A percentile compares a stretch with the other conserved stretches of the same genome.
Evolutionary conservation across 495 filamentous ascomycete species (phyloP).

Genomic region (Niebla homalea): DNA sequence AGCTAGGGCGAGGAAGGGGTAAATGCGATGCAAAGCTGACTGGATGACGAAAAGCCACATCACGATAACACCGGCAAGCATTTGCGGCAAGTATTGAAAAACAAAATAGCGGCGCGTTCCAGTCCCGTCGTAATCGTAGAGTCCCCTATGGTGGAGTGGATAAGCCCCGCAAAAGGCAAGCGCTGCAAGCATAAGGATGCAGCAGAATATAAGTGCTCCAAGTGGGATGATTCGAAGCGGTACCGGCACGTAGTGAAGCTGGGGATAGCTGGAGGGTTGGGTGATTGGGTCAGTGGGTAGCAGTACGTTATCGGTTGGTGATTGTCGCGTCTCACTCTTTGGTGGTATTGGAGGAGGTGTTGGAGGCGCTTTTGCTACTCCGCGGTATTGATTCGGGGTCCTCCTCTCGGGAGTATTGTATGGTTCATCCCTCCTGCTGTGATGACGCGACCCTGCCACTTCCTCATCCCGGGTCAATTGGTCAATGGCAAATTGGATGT

Average conservation of each 20-base stretch:
- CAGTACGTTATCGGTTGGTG: slow-evolving; percentile 30
- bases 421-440: slow-evolving; percentile 26
- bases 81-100: slow-evolving; percentile 68
- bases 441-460: slow-evolving; percentile 23
- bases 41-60: slow-evolving; percentile 65
- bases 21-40: slow-evolving; percentile 57
- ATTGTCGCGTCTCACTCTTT: not conserved
- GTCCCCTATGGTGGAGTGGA: slow-evolving; percentile 47
- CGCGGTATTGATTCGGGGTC: slow-evolving; percentile 6
- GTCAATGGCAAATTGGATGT: slow-evolving; percentile 59
- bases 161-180: slow-evolving; percentile 63
- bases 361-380: not conserved
- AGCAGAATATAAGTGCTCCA: slow-evolving; percentile 40
- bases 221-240: slow-evolving; percentile 53
- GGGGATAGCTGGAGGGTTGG: slow-evolving; percentile 34
- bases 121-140: slow-evolving; percentile 51
- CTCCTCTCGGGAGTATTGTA: slow-evolving; percentile 36
- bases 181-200: slow-evolving; percentile 56
- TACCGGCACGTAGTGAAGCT: slow-evolving; percentile 51
- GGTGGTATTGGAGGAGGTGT: slow-evolving; percentile 1
- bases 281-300: slow-evolving; percentile 36
- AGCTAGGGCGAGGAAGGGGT: slow-evolving; percentile 66
- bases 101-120: slow-evolving; percentile 69
- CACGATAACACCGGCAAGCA: slow-evolving; percentile 58
- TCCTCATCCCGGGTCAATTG: slow-evolving; percentile 58